Evolutionary conservation across 495 filamentous ascomycete species (phyloP).

Genomic region (Lepraria neglecta): DNA sequence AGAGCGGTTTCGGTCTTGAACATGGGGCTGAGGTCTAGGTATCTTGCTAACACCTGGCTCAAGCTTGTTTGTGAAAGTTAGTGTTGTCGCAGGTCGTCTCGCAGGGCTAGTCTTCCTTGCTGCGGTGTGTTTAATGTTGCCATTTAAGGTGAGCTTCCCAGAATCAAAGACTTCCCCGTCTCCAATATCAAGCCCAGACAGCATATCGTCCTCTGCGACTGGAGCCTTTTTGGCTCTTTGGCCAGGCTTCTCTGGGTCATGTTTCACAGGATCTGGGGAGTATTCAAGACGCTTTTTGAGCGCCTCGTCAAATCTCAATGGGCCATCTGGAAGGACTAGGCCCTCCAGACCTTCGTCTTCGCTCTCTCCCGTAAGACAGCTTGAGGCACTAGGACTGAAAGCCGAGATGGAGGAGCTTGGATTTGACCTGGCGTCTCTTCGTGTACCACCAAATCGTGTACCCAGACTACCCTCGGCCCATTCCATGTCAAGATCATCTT

Average conservation of each 20-base stretch:
- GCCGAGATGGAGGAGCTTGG: constrained; percentile 81
- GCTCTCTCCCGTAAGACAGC: constrained; percentile 85
- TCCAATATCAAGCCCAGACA: constrained; percentile 82
- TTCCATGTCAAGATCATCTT: constrained; percentile 74
- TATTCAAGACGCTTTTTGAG: constrained; percentile 62
- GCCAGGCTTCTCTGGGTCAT: constrained; percentile 33
- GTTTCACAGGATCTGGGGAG: constrained; percentile 35
- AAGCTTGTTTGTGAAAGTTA: constrained; percentile 81
- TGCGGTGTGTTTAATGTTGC: constrained; percentile 82
- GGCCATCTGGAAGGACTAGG: constrained; percentile 73
- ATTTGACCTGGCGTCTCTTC: constrained; percentile 65
- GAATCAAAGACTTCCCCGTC: constrained; percentile 73
- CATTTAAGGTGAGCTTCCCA: constrained; percentile 77
- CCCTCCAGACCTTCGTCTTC: constrained; percentile 88
- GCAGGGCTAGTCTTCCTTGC: constrained; percentile 59
- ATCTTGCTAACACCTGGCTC: constrained; percentile 48
- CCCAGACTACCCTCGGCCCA: constrained; percentile 92
- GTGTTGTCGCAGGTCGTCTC: constrained; percentile 67
- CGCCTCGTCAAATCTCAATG: constrained; percentile 69
- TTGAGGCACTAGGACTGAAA: constrained; percentile 84
- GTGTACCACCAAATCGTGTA: constrained; percentile 78
- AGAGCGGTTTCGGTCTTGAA: constrained; percentile 60
- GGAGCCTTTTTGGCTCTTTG: constrained; percentile 26
- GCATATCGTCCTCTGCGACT: constrained; percentile 69
- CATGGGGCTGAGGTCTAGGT: constrained; percentile 55